Evolutionary conservation across 257 asterid genomes (phyloP).

Genomic region (Solanum bukasovii): DNA sequence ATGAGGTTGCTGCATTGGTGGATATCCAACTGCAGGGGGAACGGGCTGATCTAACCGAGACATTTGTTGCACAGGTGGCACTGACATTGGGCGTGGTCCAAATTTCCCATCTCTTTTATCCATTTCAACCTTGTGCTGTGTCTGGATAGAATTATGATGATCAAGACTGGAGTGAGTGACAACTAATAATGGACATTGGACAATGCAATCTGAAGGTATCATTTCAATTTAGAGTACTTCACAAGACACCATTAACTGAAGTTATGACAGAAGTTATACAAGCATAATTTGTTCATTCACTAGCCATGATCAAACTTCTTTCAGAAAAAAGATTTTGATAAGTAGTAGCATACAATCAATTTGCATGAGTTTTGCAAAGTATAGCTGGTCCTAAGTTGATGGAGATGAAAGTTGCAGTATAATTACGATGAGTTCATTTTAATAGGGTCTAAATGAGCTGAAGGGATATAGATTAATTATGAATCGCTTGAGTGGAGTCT

Average conservation of each 20-base stretch:
- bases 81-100: conserved; percentile 17
- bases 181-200: neutral
- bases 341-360: neutral
- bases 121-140: conserved; percentile 35
- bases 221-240: neutral
- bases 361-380: neutral
- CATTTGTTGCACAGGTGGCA: conserved; percentile 27
- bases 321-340: neutral
- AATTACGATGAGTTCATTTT: neutral
- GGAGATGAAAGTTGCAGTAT: neutral
- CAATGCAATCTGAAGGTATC: neutral
- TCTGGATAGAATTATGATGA: conserved; percentile 5
- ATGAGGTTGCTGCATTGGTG: conserved; percentile 11
- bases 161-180: neutral
- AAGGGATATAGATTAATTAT: neutral
- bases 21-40: conserved; percentile 19
- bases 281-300: neutral
- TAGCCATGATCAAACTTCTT: neutral
- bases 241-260: neutral
- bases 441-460: neutral
- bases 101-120: conserved; percentile 32
- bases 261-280: neutral
- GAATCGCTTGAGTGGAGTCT: neutral
- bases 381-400: neutral
- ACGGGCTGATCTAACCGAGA: conserved; percentile 22